phyloP scores from a whole-genome alignment of 768 basidiomycete species.

The Psilocybe cubensis region DNA sequence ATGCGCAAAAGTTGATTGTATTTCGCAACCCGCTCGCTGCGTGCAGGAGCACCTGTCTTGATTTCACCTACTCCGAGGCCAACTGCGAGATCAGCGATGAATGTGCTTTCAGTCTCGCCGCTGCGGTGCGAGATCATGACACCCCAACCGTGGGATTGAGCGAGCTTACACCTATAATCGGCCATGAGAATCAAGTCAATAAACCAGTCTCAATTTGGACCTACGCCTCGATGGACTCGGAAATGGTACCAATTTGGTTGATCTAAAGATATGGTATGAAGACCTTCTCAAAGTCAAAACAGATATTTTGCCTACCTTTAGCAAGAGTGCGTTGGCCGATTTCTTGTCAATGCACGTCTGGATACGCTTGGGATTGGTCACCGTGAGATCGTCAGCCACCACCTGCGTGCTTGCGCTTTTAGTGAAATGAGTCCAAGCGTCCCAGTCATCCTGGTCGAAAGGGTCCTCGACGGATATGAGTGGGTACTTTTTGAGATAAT shows the following conservation, averaged over 20 bases:
- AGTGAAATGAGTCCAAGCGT: conserved; percentile 11
- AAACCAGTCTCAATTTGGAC: neutral
- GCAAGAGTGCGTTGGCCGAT: conserved; percentile 9
- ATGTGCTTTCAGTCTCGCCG: conserved; percentile 92
- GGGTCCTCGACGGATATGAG: conserved; percentile 14
- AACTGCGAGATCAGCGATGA: conserved; percentile 63
- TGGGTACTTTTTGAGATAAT: conserved; percentile 14
- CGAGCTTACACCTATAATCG: conserved; percentile 47
- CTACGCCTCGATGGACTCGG: conserved; percentile 15
- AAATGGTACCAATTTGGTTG: conserved; percentile 16
- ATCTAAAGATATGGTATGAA: neutral
- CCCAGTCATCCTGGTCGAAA: conserved; percentile 16
- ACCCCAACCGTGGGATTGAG: conserved; percentile 92
- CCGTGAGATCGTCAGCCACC: conserved; percentile 15
- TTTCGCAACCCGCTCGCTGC: conserved; percentile 13
- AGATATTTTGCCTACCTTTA: neutral
- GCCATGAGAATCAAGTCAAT: neutral
- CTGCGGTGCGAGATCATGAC: conserved; percentile 97
- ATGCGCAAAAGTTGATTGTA: conserved; percentile 17
- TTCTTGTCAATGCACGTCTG: conserved; percentile 11
- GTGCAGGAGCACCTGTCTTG: conserved; percentile 10
- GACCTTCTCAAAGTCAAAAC: no score
- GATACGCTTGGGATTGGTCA: conserved; percentile 16
- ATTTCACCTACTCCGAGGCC: conserved; percentile 12
- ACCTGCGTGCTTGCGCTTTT: conserved; percentile 12